Conservation (phyloP, 129 eudicot genomes). For the Flaveria bidentis region DNA sequence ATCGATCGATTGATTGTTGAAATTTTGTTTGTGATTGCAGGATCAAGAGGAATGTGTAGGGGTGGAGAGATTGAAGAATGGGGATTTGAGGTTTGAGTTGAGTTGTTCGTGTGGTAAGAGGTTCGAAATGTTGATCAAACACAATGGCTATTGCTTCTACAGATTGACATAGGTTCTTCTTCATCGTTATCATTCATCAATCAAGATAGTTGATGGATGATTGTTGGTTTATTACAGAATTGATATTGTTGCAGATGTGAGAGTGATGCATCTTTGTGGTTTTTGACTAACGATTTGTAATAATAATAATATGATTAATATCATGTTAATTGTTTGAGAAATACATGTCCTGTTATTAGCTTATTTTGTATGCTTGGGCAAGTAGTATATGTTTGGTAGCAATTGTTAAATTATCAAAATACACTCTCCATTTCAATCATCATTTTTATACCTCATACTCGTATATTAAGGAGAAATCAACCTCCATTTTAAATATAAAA, state of each 20-base stretch:
- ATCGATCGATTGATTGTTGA: background rate
- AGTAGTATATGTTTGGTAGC: no score
- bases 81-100: slow-evolving; percentile 25
- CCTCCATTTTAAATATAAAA: no score
- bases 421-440: no score
- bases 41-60: slow-evolving; percentile 22
- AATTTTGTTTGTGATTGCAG: background rate
- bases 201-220: no score
- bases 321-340: background rate
- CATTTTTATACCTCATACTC: no score
- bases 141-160: slow-evolving; percentile 25
- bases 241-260: no score
- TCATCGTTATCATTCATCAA: background rate
- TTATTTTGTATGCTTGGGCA: background rate
- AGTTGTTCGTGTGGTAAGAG: slow-evolving; percentile 23
- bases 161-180: slow-evolving; percentile 13
- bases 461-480: no score
- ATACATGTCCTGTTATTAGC: no score
- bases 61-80: slow-evolving; percentile 15
- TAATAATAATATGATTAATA: background rate
- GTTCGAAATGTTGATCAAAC: slow-evolving; percentile 21
- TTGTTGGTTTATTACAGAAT: no score
- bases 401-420: no score
- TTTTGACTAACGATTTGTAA: background rate
- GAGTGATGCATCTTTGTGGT: background rate